These are phyloP conservation scores for Torrubiellomyces zombiae DNA, from an alignment of 2,329 filamentous ascomycete genomes.

Conservation along the genomic window DNA sequence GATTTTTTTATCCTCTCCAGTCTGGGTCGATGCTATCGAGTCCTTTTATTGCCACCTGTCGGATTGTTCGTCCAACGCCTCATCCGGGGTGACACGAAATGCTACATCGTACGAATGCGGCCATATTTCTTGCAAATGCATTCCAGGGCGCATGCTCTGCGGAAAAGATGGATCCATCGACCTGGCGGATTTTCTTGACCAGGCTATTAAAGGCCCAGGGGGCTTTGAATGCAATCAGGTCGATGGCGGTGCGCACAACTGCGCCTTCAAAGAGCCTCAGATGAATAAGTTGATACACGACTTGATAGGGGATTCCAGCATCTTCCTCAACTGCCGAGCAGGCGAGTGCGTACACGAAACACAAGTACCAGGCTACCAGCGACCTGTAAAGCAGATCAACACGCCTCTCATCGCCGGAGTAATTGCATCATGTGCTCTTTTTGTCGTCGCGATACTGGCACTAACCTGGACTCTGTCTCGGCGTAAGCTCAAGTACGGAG, in stretches of 20 bases:
- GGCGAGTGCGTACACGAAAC: conserved; percentile 91
- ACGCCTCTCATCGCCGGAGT: conserved; percentile 89
- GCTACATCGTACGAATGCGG: conserved; percentile 73
- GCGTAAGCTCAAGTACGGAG: conserved; percentile 50
- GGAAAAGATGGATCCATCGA: conserved; percentile 84
- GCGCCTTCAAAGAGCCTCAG: conserved; percentile 74
- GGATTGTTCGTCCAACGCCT: conserved; percentile 57
- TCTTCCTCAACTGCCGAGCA: conserved; percentile 62
- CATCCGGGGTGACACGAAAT: conserved; percentile 55
- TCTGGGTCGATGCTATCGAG: conserved; percentile 88
- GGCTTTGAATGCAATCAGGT: conserved; percentile 59
- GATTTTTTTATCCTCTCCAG: too few species aligned
- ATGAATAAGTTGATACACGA: conserved; percentile 82
- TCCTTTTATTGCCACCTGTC: conserved; percentile 92
- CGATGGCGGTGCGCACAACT: conserved; percentile 46
- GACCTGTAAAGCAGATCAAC: conserved; percentile 87
- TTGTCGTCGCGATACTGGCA: conserved; percentile 75
- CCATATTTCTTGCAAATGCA: conserved; percentile 71
- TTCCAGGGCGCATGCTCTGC: conserved; percentile 84
- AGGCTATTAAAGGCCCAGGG: conserved; percentile 76
- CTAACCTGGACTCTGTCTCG: conserved; percentile 77
- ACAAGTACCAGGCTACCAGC: conserved; percentile 78
- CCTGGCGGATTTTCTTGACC: conserved; percentile 70
- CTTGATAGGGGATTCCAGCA: conserved; percentile 85
- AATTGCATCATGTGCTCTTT: conserved; percentile 72